Base-by-base conservation (phyloP, 78 protist species). In the Chrysochromulina parva region DNA sequence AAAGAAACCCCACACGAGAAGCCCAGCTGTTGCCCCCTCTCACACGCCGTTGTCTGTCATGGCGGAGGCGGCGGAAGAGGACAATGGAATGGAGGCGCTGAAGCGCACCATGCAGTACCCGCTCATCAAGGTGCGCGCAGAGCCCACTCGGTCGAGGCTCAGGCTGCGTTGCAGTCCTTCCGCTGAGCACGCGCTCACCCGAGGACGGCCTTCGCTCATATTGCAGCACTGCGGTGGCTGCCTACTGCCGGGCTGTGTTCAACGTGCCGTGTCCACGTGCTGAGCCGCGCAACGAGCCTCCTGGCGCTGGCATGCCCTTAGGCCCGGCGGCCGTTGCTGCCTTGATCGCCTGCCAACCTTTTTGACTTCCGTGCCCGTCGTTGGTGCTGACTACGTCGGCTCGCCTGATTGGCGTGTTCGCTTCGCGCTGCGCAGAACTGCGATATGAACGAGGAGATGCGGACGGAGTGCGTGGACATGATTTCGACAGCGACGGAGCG, bases 391-490 rank as follows among this genome's bases (percentile, higher is more conserved):
- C n/a, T 1, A 3, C 5, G 38, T 28, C 38, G 22, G 0, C 47
- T 22, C 24, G 17, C 26, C 20, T 16, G 1, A 4, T 5, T 16
- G 71, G 22, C 71, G 38, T 24, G 17, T 5, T 5, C 24, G 9
- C 10, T 28, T 2, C 10, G 22, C 26, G 5, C 28, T 47, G 11
- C 1, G 9, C 86, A 78, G 86, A 78, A 78, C 62, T 78, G 86
- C 60, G 86, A 78, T 17, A 78, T 78, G 86, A 78, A 78, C 60
- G 86, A 78, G 19, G 86, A 78, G 59, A 78, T 78, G 86, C 58
- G 86, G 55, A 28, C 20, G 60, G 86, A 78, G 13, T 78, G 62
- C 50, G 59, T 78, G 47, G 86, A 78, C 3, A 26, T 78, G 14
- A 62, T 78, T 11, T 53, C 53, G 62, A 78, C 86, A 0, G 86